Base-by-base conservation (phyloP, 805 yeast species). In the Nakazawaea populi region DNA sequence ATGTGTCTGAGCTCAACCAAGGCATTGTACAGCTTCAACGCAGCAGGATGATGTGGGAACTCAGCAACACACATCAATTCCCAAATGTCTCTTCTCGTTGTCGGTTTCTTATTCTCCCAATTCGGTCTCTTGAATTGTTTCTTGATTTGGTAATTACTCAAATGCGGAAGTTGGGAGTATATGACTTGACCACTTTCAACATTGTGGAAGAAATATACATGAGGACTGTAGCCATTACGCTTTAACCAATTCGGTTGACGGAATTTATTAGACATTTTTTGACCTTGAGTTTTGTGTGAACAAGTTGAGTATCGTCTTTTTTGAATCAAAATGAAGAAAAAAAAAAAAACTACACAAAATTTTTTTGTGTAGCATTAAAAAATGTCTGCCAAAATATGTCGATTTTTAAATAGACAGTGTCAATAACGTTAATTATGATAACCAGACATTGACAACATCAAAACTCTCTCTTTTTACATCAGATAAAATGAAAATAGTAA, bases 141-240 rank as follows among this genome's bases (percentile, higher is more conserved):
- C 53, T 82, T 79, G 54, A 88, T 82, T 65, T 86, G 86, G 41
- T 74, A 67, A 39, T 58, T 40, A 55, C 77, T 49, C 70, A 83
- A 74, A 53, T 73, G 75, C 39, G 96, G 94, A 10, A 87, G 78
- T 68, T 91, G 97, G 5, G 96, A 83, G 66, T 89, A 91, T 9
- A 89, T 68, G 18, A 90, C 95, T 72, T 91, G 97, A 5, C 97
- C 97, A 40, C 86, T 76, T 69, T 89, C 94, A 46, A 89, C 68
- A 72, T 91, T 90, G 64, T 94, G 80, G 73, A 87, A 92, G 42
- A 89, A 68, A 62, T 77, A 88, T 10, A 91, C 86, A 61, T 86
- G 91, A 8, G 97, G 96, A 3, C 89, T 95, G 65, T 80, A 79
- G 8, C 80, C 79, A 56, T 85, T 79, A 51, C 67, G 64, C 47